A percentile compares a stretch with the other conserved stretches of the same genome.
phyloP scores from a whole-genome alignment of 2,329 filamentous ascomycete species.

The Colletotrichum phormii region DNA sequence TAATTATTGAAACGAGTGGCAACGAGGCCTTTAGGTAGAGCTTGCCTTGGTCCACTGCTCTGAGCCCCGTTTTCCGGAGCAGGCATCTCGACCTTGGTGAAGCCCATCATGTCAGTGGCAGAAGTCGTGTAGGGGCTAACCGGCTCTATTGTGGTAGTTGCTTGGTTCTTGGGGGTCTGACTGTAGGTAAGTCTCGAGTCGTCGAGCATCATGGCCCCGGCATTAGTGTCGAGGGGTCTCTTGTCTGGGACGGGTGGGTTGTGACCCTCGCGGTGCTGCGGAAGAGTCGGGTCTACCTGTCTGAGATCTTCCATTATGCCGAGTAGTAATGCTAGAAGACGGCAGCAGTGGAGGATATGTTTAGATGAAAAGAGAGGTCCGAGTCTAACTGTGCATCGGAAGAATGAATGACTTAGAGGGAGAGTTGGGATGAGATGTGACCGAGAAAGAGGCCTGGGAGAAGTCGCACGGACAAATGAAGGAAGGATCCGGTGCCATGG shows the following conservation, averaged over 20 bases:
- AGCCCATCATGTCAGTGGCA: conserved; percentile 20
- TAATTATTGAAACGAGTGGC: conserved; percentile 23
- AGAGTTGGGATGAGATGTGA: background rate
- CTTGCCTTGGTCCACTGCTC: conserved; percentile 27
- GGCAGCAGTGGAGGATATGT: conserved; percentile 11
- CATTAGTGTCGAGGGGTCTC: background rate
- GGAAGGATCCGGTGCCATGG: background rate
- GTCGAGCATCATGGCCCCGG: background rate
- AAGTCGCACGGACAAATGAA: background rate
- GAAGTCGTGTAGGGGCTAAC: background rate
- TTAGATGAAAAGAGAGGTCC: conserved; percentile 11
- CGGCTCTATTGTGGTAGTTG: background rate
- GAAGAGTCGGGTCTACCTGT: background rate
- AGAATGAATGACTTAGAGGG: background rate
- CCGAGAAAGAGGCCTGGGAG: background rate
- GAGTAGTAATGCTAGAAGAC: background rate
- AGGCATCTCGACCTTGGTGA: conserved; percentile 28
- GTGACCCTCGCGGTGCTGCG: background rate
- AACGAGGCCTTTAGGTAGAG: conserved; percentile 33
- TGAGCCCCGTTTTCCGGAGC: background rate
- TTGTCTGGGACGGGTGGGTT: conserved; percentile 9
- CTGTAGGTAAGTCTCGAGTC: background rate
- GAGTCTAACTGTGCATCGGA: background rate
- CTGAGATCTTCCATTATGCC: conserved; percentile 38
- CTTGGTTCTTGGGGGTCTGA: conserved; percentile 2